phyloP scores from a whole-genome alignment of 2,329 filamentous ascomycete genomes.

The Aspergillus sp. region DNA sequence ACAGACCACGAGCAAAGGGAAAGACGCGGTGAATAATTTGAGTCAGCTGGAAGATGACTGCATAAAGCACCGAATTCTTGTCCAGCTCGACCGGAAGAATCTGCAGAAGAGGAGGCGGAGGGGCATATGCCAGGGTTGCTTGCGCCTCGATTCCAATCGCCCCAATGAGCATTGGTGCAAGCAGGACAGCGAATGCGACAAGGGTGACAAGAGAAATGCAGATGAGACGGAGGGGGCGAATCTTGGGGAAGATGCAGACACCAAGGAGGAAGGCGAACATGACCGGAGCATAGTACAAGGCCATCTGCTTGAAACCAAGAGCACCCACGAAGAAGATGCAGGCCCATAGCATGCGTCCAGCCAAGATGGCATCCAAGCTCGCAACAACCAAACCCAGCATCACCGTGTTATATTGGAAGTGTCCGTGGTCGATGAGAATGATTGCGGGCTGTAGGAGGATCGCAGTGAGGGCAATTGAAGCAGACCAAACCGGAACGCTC shows the following conservation, averaged over 20 bases:
- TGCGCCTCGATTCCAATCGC: slow-evolving; percentile 68
- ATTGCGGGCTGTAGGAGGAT: slow-evolving; percentile 89
- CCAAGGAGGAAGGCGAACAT: slow-evolving; percentile 92
- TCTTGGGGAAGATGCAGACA: slow-evolving; percentile 73
- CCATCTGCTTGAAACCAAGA: slow-evolving; percentile 99
- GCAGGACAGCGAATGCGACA: slow-evolving; percentile 70
- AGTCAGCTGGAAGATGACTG: slow-evolving; percentile 72
- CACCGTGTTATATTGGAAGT: slow-evolving; percentile 97
- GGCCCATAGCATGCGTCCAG: slow-evolving; percentile 81
- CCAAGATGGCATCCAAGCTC: slow-evolving; percentile 84
- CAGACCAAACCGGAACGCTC: slow-evolving; percentile 77
- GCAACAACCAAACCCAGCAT: slow-evolving; percentile 92
- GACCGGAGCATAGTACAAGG: slow-evolving; percentile 90
- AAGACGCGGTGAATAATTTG: slow-evolving; percentile 93
- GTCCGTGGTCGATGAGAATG: slow-evolving; percentile 91
- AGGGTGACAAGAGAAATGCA: slow-evolving; percentile 74
- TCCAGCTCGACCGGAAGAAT: slow-evolving; percentile 62
- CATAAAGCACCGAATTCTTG: slow-evolving; percentile 69
- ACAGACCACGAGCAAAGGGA: slow-evolving; percentile 90
- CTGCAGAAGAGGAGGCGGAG: slow-evolving; percentile 63
- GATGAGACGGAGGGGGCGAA: slow-evolving; percentile 69
- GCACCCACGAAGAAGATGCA: slow-evolving; percentile 91
- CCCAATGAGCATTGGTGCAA: slow-evolving; percentile 74
- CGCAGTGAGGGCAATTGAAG: slow-evolving; percentile 80
- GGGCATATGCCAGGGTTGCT: slow-evolving; percentile 62